Evolutionary conservation across 1,284 basidiomycete genomes (phyloP).

Genomic region (Stygiomarasmius scandens): DNA sequence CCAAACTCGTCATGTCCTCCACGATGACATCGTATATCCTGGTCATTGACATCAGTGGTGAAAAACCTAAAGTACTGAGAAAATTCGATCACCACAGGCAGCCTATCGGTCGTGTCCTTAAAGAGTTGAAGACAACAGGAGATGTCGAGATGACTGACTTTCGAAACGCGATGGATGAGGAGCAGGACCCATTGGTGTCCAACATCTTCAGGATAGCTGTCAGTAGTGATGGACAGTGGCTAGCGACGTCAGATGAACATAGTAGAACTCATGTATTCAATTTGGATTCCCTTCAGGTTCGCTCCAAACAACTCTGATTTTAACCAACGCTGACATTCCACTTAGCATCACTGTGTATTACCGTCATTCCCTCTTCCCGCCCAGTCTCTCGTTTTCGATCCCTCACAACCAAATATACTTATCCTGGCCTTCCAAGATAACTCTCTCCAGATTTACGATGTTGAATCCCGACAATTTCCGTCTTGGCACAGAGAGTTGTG

Average conservation of each 20-base stretch:
- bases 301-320: constrained; percentile 21
- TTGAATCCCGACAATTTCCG: constrained; percentile 81
- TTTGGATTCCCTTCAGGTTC: constrained; percentile 82
- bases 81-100: constrained; percentile 72
- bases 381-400: constrained; percentile 74
- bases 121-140: constrained; percentile 26
- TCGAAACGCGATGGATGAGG: constrained; percentile 27
- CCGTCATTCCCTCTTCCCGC: constrained; percentile 78
- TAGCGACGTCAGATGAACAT: constrained; percentile 80
- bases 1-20: constrained; percentile 77
- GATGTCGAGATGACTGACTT: constrained; percentile 25
- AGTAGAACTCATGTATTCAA: constrained; percentile 87
- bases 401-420: constrained; percentile 65
- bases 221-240: constrained; percentile 91
- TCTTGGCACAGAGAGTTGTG: constrained; percentile 69
- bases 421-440: constrained; percentile 81
- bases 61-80: constrained; percentile 59
- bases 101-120: constrained; percentile 50
- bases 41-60: constrained; percentile 72
- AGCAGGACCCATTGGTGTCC: constrained; percentile 35
- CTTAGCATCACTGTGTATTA: constrained; percentile 73
- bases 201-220: constrained; percentile 68
- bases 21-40: constrained; percentile 70
- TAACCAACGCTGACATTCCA: too few species aligned
- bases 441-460: constrained; percentile 81